Evolutionary conservation across 108 stramenopile species (phyloP).

Genomic region (Conticribra guillardii): DNA sequence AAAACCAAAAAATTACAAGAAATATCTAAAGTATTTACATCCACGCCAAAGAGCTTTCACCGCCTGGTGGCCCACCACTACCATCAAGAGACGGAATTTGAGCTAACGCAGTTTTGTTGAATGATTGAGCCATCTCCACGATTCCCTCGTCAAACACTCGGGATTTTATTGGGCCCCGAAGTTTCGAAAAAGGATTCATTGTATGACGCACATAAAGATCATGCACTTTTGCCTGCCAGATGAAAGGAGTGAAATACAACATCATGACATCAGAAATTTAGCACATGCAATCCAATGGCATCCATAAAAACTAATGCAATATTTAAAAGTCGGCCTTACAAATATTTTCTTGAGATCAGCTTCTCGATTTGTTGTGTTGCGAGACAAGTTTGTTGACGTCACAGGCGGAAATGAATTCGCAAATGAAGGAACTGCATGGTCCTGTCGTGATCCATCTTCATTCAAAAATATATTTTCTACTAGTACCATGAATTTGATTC

Average conservation of each 20-base stretch:
- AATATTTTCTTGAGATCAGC: constrained; percentile 43
- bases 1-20: too few relatives aligned
- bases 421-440: constrained; percentile 5
- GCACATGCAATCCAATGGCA: not conserved
- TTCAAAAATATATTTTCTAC: constrained; percentile 34
- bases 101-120: constrained; percentile 17
- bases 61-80: too few relatives aligned
- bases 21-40: too few relatives aligned
- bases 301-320: not conserved
- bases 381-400: not conserved
- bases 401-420: not conserved
- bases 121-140: constrained; percentile 24
- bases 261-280: not conserved
- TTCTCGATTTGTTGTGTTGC: constrained; percentile 13
- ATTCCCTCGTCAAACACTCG: constrained; percentile 43
- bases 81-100: too few relatives aligned
- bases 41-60: too few relatives aligned
- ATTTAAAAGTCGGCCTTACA: constrained; percentile 20
- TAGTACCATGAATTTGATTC: constrained; percentile 49
- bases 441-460: constrained; percentile 24
- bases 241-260: not conserved
- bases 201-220: constrained; percentile 51
- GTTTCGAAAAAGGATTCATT: constrained; percentile 49
- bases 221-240: constrained; percentile 28
- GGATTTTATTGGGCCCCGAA: constrained; percentile 41